phyloP scores from a whole-genome alignment of 2,329 filamentous ascomycete species.

The Penicillium janthinellum region DNA sequence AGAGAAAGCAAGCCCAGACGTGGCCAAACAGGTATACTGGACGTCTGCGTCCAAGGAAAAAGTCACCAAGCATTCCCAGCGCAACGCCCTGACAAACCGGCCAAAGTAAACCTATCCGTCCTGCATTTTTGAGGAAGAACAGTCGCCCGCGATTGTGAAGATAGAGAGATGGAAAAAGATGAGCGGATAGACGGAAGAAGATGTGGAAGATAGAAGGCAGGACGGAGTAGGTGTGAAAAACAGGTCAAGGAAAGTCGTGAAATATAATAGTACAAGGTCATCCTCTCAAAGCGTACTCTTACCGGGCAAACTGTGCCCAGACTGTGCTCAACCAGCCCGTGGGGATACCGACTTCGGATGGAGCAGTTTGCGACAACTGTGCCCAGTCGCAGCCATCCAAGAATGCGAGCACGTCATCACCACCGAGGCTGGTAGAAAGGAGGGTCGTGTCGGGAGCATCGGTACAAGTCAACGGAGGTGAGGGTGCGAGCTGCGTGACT shows the following conservation, averaged over 20 bases:
- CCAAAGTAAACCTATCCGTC: neutral
- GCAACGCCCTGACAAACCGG: neutral
- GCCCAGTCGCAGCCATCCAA: constrained; percentile 39
- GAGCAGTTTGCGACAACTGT: constrained; percentile 29
- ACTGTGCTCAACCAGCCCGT: constrained; percentile 41
- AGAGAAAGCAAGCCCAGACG: neutral
- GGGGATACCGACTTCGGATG: constrained; percentile 36
- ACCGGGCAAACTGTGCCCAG: constrained; percentile 38
- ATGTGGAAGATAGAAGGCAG: neutral
- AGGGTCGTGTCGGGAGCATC: constrained; percentile 28
- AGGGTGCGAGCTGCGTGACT: constrained; percentile 32
- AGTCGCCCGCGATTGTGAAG: neutral
- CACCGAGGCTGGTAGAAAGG: constrained; percentile 38
- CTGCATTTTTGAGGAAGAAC: neutral
- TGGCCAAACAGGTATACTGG: neutral
- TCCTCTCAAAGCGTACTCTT: constrained; percentile 2
- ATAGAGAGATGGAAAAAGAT: neutral
- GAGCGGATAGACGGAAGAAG: neutral
- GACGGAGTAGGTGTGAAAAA: constrained; percentile 18
- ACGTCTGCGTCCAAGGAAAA: neutral
- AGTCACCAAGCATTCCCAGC: neutral
- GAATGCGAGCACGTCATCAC: constrained; percentile 43
- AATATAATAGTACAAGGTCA: constrained; percentile 33
- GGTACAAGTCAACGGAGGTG: constrained; percentile 36
- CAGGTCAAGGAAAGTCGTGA: constrained; percentile 17